phyloP scores from a whole-genome alignment of 2,329 filamentous ascomycete genomes.

The Colletotrichum sp. region DNA sequence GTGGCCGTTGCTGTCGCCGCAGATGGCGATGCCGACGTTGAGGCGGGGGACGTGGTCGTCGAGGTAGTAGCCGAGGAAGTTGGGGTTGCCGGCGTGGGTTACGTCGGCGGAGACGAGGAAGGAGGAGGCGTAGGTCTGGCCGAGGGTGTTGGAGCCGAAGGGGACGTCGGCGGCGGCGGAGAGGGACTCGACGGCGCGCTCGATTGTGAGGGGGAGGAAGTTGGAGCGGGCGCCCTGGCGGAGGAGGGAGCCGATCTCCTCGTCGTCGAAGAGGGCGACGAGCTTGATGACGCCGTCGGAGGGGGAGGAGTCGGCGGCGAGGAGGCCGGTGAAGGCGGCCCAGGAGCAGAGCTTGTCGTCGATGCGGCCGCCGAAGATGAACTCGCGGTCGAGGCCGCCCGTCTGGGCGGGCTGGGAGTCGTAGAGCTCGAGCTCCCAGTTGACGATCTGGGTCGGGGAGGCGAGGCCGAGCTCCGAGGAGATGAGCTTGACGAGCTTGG shows the following conservation, averaged over 20 bases:
- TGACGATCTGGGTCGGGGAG: slow-evolving; percentile 78
- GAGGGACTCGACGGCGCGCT: slow-evolving; percentile 77
- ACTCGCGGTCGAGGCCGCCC: slow-evolving; percentile 86
- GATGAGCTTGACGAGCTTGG: slow-evolving; percentile 83
- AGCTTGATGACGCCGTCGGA: slow-evolving; percentile 79
- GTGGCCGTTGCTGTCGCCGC: slow-evolving; percentile 86
- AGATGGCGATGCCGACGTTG: slow-evolving; percentile 85
- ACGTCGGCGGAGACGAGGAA: slow-evolving; percentile 95
- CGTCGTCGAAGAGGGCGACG: slow-evolving; percentile 94
- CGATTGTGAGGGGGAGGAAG: slow-evolving; percentile 81
- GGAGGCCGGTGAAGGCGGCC: slow-evolving; percentile 83
- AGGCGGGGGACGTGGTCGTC: slow-evolving; percentile 85
- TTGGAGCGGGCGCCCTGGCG: slow-evolving; percentile 91
- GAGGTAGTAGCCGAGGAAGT: slow-evolving; percentile 86
- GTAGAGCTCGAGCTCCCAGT: slow-evolving; percentile 97
- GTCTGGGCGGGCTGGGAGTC: slow-evolving; percentile 86
- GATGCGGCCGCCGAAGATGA: slow-evolving; percentile 94
- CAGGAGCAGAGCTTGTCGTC: slow-evolving; percentile 98
- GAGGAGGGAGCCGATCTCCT: slow-evolving; percentile 91
- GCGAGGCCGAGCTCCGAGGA: slow-evolving; percentile 76
- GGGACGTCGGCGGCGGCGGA: slow-evolving; percentile 44
- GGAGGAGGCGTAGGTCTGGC: slow-evolving; percentile 86
- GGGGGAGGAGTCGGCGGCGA: slow-evolving; percentile 66
- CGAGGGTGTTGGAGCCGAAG: slow-evolving; percentile 68
- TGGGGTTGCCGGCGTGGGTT: slow-evolving; percentile 92